These are phyloP conservation scores for Hyaloscypha bicolor DNA, from an alignment of 495 filamentous ascomycete species.

Conservation along the genomic window DNA sequence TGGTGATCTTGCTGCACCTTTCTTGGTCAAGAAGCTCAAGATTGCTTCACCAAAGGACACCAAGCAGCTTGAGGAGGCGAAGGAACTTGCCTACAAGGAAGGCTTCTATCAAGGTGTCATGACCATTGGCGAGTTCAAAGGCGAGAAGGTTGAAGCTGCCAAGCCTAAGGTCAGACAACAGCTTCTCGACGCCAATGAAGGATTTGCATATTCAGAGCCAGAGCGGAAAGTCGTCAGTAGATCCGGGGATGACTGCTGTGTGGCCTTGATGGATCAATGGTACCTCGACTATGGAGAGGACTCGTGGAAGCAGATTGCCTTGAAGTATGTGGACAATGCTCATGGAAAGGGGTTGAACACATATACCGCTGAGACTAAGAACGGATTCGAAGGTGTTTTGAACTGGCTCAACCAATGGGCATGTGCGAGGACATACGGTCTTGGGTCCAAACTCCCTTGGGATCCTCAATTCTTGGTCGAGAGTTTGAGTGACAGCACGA, in stretches of 20 bases:
- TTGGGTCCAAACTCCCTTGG: conserved; percentile 96
- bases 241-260: conserved; percentile 87
- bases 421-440: conserved; percentile 86
- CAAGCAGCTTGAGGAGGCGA: conserved; percentile 87
- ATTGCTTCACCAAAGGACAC: conserved; percentile 94
- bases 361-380: conserved; percentile 75
- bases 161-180: conserved; percentile 85
- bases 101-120: conserved; percentile 97
- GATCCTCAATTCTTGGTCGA: conserved; percentile 91
- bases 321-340: conserved; percentile 68
- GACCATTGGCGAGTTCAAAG: conserved; percentile 86
- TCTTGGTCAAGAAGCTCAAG: conserved; percentile 89
- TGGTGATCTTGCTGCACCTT: conserved; percentile 79
- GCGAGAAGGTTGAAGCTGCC: conserved; percentile 77
- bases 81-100: conserved; percentile 95
- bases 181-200: conserved; percentile 76
- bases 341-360: conserved; percentile 70
- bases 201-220: conserved; percentile 91
- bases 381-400: conserved; percentile 81
- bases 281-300: conserved; percentile 95
- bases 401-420: conserved; percentile 96
- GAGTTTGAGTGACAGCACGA: conserved; percentile 82
- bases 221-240: conserved; percentile 85
- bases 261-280: conserved; percentile 94
- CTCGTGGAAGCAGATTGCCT: conserved; percentile 73